Base-by-base conservation (phyloP, 768 basidiomycete species). In the Tylopilus sp. region DNA sequence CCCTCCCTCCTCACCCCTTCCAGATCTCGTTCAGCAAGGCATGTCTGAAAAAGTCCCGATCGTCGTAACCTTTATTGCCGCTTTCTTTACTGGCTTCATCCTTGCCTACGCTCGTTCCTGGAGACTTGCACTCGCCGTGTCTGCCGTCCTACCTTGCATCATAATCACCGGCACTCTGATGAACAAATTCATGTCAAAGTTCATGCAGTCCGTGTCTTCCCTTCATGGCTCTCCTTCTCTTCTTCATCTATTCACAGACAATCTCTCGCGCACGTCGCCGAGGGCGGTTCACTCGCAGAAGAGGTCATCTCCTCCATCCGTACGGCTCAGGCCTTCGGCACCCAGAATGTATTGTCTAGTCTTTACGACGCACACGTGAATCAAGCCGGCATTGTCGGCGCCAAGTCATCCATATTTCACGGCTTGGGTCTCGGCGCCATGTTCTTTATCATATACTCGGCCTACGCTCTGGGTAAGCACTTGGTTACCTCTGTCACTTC, bases 251-350 rank as follows among this genome's bases (percentile, higher is more conserved):
- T 31, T 28, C 38, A 10, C 33, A 88, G 87, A 57, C 50, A 79
- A 15, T 82, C 90, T 23, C 78, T 95, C 47, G 80, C 86, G 49
- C 75, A 86, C 48, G 78, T 93, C 21, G 91, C 91, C 3, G 80
- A 83, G 10, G 85, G 85, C 20, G 93, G 93, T 30, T 85, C 80
- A 9, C 64, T 97, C 13, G 94, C 93, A 0, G 95, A 98, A 69
- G 95, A 97, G 68, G 92, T 92, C 57, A 89, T 98, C 52, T 87
- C 90, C 0, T 88, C 88, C 40, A 74, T 98, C 52, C 84, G 94
- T 18, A 95, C 91, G 1, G 83, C 90, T 3, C 90, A 95, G 53
- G 94, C 95, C 0, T 98, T 98, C 59, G 91, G 91, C 38, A 86
- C 84, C 0, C 89, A 93, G 69, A 71, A 64, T 6, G 76, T 75